Evolutionary conservation across 2,329 filamentous ascomycete species (phyloP).

Genomic region (Colletotrichum lindemuthianum): DNA sequence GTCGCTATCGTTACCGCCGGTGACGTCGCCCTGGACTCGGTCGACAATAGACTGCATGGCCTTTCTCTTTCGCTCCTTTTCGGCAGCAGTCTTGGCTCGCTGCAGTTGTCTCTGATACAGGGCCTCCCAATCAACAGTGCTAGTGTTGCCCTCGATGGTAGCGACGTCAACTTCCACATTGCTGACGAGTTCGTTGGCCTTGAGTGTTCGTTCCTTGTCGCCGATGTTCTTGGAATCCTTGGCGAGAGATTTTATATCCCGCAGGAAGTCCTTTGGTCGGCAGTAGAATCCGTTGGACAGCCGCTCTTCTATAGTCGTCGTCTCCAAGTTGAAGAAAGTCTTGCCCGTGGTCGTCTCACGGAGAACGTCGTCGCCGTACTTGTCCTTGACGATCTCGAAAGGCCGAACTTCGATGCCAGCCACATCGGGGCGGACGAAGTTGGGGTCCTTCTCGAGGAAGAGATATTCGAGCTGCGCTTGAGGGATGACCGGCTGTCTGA

Average conservation of each 20-base stretch:
- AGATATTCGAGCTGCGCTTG: constrained; percentile 81
- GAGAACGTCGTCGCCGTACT: constrained; percentile 80
- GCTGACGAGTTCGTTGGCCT: constrained; percentile 88
- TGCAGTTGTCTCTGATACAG: constrained; percentile 79
- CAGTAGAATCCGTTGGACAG: constrained; percentile 97
- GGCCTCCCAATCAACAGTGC: constrained; percentile 80
- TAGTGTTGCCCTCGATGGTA: constrained; percentile 75
- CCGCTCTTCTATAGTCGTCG: constrained; percentile 93
- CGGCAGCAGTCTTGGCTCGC: constrained; percentile 67
- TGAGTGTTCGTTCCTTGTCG: constrained; percentile 85
- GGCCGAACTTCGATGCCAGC: constrained; percentile 69
- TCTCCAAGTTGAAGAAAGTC: constrained; percentile 95
- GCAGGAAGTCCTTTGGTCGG: constrained; percentile 86
- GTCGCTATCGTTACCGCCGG: constrained; percentile 61
- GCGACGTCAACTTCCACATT: constrained; percentile 96
- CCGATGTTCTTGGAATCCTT: constrained; percentile 85
- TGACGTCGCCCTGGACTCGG: constrained; percentile 61
- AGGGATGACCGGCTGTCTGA: constrained; percentile 82
- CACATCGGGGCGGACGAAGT: constrained; percentile 69
- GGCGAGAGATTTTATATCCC: constrained; percentile 84
- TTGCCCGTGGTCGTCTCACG: constrained; percentile 80
- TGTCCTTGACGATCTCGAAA: constrained; percentile 82
- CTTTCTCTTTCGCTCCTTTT: constrained; percentile 71
- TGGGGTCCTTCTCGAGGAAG: constrained; percentile 83
- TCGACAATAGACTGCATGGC: constrained; percentile 66